phyloP scores from a whole-genome alignment of 495 filamentous ascomycete species.

The Patellaria atrata region DNA sequence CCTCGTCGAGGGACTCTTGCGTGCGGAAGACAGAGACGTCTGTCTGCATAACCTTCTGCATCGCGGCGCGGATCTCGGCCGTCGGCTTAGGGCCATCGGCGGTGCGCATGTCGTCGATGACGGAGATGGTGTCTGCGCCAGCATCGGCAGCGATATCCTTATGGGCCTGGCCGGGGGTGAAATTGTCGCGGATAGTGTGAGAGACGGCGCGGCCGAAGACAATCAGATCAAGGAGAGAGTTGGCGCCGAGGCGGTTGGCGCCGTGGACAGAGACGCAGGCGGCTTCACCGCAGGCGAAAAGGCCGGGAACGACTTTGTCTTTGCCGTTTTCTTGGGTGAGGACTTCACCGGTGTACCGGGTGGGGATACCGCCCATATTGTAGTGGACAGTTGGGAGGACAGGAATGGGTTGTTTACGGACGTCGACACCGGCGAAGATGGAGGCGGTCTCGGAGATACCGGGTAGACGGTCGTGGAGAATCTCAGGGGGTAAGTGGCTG shows the following conservation, averaged over 20 bases:
- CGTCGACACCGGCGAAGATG: constrained; percentile 93
- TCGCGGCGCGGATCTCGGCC: constrained; percentile 71
- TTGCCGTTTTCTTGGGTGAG: constrained; percentile 65
- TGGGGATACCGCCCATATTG: constrained; percentile 99
- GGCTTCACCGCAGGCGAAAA: constrained; percentile 93
- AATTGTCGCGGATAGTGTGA: constrained; percentile 85
- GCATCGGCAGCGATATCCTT: constrained; percentile 66
- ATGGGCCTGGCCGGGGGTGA: constrained; percentile 62
- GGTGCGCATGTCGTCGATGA: constrained; percentile 73
- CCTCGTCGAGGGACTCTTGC: constrained; percentile 75
- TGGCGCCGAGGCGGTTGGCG: constrained; percentile 91
- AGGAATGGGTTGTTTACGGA: constrained; percentile 90
- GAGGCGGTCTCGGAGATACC: constrained; percentile 96
- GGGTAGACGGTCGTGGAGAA: constrained; percentile 89
- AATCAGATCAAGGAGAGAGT: constrained; percentile 91
- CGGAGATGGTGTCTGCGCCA: constrained; percentile 69
- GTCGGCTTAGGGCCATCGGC: constrained; percentile 74
- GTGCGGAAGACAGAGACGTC: constrained; percentile 97
- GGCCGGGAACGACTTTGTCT: constrained; percentile 85
- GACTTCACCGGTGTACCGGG: constrained; percentile 92
- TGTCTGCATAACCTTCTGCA: constrained; percentile 97
- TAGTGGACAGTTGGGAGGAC: constrained; percentile 97
- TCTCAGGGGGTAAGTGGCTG: constrained; percentile 77
- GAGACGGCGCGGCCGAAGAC: constrained; percentile 95
- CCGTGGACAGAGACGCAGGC: constrained; percentile 95